A percentile compares a stretch with the other conserved stretches of the same genome.
Conservation (phyloP, 148 eudicot genomes). For the Nepenthes gracilis region DNA sequence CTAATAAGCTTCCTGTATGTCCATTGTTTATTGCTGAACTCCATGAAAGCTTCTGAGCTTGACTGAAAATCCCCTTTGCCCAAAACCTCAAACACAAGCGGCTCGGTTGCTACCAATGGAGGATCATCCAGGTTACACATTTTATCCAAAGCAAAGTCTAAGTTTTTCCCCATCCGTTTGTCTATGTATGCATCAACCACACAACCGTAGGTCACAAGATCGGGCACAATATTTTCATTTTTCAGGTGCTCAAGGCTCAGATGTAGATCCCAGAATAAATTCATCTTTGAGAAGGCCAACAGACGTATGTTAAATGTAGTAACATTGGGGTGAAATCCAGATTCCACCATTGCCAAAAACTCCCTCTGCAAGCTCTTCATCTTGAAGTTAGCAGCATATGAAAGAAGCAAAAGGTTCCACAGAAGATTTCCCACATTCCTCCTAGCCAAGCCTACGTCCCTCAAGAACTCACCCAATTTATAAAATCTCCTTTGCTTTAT, state of each 20-base stretch:
- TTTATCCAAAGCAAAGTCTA: constrained; percentile 60
- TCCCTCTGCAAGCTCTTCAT: constrained; percentile 95
- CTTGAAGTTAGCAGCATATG: constrained; percentile 86
- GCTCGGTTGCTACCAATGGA: constrained; percentile 45
- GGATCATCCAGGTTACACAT: constrained; percentile 35
- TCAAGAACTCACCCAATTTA: constrained; percentile 54
- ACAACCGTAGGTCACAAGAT: constrained; percentile 94
- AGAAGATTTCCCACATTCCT: constrained; percentile 72
- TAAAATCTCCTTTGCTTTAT: constrained; percentile 53
- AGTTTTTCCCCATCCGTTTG: constrained; percentile 58
- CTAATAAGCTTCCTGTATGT: constrained; percentile 64
- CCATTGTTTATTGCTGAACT: constrained; percentile 55
- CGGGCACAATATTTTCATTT: constrained; percentile 57
- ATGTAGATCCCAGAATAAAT: constrained; percentile 91
- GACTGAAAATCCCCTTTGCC: constrained; percentile 84
- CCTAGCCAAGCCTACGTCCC: constrained; percentile 74
- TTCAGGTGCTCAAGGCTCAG: constrained; percentile 82
- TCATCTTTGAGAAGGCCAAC: constrained; percentile 78
- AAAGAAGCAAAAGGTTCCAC: constrained; percentile 80
- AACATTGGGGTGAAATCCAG: constrained; percentile 71
- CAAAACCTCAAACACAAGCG: constrained; percentile 62
- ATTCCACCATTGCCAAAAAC: constrained; percentile 63
- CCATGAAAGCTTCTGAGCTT: constrained; percentile 67
- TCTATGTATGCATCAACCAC: constrained; percentile 87
- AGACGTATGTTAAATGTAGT: constrained; percentile 69